Evolutionary conservation across 805 yeast genomes (phyloP), one percentile per base, ranked within the genome.

Genomic region (Hermanozyma aechmeae): DNA sequence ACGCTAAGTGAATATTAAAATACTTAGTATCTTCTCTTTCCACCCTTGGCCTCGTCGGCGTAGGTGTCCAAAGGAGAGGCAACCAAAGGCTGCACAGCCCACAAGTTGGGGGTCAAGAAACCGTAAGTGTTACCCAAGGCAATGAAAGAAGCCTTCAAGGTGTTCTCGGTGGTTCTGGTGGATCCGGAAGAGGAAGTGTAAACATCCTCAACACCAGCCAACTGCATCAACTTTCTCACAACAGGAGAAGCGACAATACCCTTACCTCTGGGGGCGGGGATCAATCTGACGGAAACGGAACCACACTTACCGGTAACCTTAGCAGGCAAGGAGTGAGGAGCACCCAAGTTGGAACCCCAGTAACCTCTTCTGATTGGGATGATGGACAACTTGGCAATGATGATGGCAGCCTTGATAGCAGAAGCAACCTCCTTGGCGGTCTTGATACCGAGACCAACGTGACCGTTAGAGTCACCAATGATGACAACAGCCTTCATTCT

Each of bases 261-360:
- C 68, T 95, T 86, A 89, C 98, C 98, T 79, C 98, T 92, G 79
- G 98, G 97, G 51, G 98, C 98, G 71, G 98, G 98, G 64, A 92
- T 87, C 65, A 92, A 79, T 79, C 98, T 86, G 52, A 89, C 96
- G 45, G 80, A 67, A 61, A 92, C 97, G 70, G 97, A 89, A 80
- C 98, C 98, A 77, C 97, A 92, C 86, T 89, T 92, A 76, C 98
- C 98, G 51, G 97, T 81, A 65, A 87, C 85, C 86, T 92, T 92
- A 72, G 79, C 70, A 59, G 96, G 89, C 63, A 89, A 80, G 51
- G 98, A 83, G 82, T 92, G 98, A 63, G 98, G 98, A 70, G 83
- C 81, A 80, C 98, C 98, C 71, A 92, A 83, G 79, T 86, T 85
- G 68, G 95, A 71, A 73, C 98, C 98, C 98, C 98, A 92, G 92